These are phyloP conservation scores for Phialocephala sp. DNA, from an alignment of 2,329 filamentous ascomycete species.

Conservation along the genomic window DNA sequence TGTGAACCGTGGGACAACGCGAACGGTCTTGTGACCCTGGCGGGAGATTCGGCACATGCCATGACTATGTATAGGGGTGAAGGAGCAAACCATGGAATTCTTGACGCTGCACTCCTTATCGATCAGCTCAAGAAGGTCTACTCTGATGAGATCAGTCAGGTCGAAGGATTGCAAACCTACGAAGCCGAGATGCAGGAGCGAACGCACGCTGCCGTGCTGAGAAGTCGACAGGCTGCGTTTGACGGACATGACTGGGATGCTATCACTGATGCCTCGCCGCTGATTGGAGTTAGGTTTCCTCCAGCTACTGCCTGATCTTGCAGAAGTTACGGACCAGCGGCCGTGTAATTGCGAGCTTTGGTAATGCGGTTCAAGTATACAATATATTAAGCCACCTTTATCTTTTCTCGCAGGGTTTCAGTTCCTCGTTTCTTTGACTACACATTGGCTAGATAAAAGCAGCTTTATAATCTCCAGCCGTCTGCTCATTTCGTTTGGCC, in stretches of 20 bases:
- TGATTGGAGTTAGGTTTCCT: constrained; percentile 44
- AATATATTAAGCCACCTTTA: not conserved
- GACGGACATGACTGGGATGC: constrained; percentile 58
- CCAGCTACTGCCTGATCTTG: constrained; percentile 9
- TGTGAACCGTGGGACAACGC: constrained; percentile 42
- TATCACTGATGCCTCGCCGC: constrained; percentile 48
- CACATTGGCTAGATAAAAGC: not conserved
- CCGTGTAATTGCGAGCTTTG: not conserved
- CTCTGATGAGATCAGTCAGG: constrained; percentile 22
- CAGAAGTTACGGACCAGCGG: not conserved
- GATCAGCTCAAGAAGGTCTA: constrained; percentile 37
- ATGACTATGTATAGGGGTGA: constrained; percentile 56
- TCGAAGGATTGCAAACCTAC: constrained; percentile 53
- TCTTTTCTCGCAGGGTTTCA: not conserved
- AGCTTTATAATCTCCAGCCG: not conserved
- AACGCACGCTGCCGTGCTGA: constrained; percentile 53
- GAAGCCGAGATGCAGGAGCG: constrained; percentile 52
- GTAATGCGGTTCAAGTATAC: not conserved
- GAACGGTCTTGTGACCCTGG: constrained; percentile 40
- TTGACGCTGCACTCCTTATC: constrained; percentile 56
- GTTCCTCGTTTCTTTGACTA: not conserved
- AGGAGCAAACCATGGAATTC: constrained; percentile 61
- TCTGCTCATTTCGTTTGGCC: not conserved
- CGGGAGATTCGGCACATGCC: constrained; percentile 44
- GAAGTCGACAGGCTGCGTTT: constrained; percentile 57